These are phyloP conservation scores for Benincasa hispida DNA, from an alignment of 306 rosid genomes.

Conservation along the genomic window DNA sequence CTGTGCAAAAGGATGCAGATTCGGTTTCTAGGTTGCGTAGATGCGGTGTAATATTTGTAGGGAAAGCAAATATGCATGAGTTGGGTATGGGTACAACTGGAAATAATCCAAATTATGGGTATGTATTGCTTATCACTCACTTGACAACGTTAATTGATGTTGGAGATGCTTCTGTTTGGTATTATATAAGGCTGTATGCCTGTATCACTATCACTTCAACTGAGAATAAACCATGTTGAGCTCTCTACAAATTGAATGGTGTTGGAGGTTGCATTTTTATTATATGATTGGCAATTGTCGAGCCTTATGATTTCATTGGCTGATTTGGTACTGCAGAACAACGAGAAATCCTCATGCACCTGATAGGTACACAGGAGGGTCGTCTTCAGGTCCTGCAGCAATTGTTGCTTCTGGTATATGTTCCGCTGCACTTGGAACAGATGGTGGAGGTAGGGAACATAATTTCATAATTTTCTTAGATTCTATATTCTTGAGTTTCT, in stretches of 20 bases:
- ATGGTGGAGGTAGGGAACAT: constrained; percentile 81
- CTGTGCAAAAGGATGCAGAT: constrained; percentile 50
- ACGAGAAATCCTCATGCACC: constrained; percentile 91
- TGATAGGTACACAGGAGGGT: constrained; percentile 93
- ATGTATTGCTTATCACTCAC: constrained; percentile 13
- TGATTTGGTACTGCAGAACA: constrained; percentile 47
- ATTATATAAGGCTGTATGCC: too few species aligned
- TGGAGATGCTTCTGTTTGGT: not conserved
- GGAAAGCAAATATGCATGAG: constrained; percentile 98
- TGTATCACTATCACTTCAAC: not conserved
- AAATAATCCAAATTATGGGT: constrained; percentile 88
- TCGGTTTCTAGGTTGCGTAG: constrained; percentile 62
- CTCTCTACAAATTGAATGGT: constrained; percentile 1
- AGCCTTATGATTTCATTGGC: constrained; percentile 7
- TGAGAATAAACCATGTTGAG: not conserved
- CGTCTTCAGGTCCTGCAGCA: constrained; percentile 98
- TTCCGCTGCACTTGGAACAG: constrained; percentile 93
- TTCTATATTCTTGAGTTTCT: constrained; percentile 5
- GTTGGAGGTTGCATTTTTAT: constrained; percentile 1
- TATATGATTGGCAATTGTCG: not conserved
- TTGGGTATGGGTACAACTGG: constrained; percentile 99
- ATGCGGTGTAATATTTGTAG: constrained; percentile 79
- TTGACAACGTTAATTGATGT: not conserved
- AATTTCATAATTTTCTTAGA: constrained; percentile 13
- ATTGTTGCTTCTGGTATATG: constrained; percentile 92